A percentile compares a stretch with the other conserved stretches of the same genome.
These are phyloP conservation scores for Sphagnum magellanicum DNA, from an alignment of 228 moss, liverwort and hornwort genomes.

Conservation along the genomic window DNA sequence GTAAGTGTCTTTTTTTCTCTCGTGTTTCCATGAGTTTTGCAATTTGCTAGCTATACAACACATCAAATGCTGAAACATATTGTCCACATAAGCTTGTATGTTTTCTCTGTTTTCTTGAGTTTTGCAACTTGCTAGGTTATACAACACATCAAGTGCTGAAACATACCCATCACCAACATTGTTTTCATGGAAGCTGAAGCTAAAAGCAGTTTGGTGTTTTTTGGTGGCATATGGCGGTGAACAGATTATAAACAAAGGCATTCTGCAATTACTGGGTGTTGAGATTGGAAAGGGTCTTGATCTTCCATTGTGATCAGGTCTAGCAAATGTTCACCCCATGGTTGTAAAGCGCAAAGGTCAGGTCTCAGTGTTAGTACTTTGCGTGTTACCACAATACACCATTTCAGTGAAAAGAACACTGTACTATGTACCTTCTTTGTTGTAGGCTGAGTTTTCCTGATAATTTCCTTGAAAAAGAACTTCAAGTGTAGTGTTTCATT, in stretches of 20 bases:
- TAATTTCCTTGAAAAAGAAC: no score
- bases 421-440: no score
- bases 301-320: slow-evolving; percentile 48
- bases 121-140: no score
- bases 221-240: not conserved
- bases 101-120: not conserved
- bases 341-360: no score
- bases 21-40: not conserved
- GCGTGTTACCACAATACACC: no score
- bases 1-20: slow-evolving; percentile 30
- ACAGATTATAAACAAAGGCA: slow-evolving; percentile 57
- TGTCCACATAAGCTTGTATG: not conserved
- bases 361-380: no score
- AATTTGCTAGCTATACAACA: not conserved
- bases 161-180: no score
- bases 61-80: not conserved
- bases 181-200: no score
- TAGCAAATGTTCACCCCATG: not conserved
- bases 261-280: slow-evolving; percentile 59
- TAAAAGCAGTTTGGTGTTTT: not conserved
- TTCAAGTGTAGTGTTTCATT: no score
- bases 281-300: slow-evolving; percentile 82
- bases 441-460: no score
- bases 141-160: no score
- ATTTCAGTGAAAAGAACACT: no score